Conservation (phyloP, 2,329 filamentous ascomycete genomes). For the Shiraia sp. region DNA sequence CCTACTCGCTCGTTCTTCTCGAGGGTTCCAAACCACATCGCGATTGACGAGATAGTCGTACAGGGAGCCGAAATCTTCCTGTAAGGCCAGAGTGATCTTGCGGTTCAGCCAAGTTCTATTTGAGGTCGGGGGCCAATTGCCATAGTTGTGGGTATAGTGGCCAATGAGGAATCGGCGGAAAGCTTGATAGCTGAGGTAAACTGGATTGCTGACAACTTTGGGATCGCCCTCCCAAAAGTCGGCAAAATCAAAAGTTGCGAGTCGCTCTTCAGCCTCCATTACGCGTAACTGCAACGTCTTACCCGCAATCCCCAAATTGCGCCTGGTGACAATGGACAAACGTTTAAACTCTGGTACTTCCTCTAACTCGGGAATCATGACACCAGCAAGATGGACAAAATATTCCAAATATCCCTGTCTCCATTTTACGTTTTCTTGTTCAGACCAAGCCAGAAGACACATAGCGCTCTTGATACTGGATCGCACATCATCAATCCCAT, state of each 20-base stretch:
- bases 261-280: conserved; percentile 63
- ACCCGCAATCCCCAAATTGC: conserved; percentile 64
- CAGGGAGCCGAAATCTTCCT: conserved; percentile 68
- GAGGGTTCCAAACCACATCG: conserved; percentile 67
- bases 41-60: conserved; percentile 74
- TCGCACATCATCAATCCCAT: conserved; percentile 67
- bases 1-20: conserved; percentile 62
- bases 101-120: conserved; percentile 62
- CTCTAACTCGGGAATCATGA: conserved; percentile 54
- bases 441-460: conserved; percentile 67
- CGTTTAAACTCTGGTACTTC: conserved; percentile 59
- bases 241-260: conserved; percentile 63
- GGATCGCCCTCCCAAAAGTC: conserved; percentile 60
- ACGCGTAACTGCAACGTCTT: conserved; percentile 66
- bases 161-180: conserved; percentile 63
- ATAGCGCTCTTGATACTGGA: conserved; percentile 64
- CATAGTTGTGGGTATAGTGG: conserved; percentile 62
- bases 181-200: conserved; percentile 61
- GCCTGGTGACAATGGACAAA: conserved; percentile 64
- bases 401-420: conserved; percentile 69
- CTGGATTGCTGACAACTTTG: conserved; percentile 45
- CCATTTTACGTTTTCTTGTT: conserved; percentile 65
- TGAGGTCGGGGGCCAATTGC: conserved; percentile 63
- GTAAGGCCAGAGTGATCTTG: conserved; percentile 59
- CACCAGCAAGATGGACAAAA: conserved; percentile 69